A percentile compares a stretch with the other conserved stretches of the same genome.
These are phyloP conservation scores for Tolypocladium album DNA, from an alignment of 2,329 filamentous ascomycete genomes.

Conservation along the genomic window DNA sequence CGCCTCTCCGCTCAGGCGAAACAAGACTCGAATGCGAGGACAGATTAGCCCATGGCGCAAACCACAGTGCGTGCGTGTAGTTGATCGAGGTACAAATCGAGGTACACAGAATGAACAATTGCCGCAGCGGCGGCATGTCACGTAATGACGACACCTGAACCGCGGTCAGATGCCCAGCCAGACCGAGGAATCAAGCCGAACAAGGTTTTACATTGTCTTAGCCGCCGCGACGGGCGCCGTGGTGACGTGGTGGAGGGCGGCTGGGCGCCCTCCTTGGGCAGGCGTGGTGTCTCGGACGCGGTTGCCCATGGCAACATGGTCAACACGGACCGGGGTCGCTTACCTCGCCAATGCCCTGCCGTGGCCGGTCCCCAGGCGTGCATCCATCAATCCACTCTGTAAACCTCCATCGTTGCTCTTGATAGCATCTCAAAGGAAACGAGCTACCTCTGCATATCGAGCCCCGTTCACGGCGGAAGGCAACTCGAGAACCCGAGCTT, in stretches of 20 bases:
- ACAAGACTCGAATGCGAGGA: not conserved
- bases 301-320: constrained; percentile 24
- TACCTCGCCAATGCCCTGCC: constrained; percentile 11
- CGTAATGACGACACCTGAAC: not conserved
- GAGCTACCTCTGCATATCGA: constrained; percentile 2
- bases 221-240: constrained; percentile 4
- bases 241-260: constrained; percentile 8
- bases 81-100: no score
- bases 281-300: not conserved
- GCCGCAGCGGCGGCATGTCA: not conserved
- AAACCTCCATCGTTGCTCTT: constrained; percentile 6
- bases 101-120: not conserved
- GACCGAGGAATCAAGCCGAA: not conserved
- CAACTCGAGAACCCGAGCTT: constrained; percentile 8
- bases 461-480: constrained; percentile 6
- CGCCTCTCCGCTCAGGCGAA: not conserved
- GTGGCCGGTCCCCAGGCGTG: constrained; percentile 11
- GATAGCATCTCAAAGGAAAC: constrained; percentile 1
- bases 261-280: not conserved
- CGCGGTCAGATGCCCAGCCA: not conserved
- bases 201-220: constrained; percentile 4
- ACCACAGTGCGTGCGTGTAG: no score
- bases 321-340: constrained; percentile 16
- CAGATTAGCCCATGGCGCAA: not conserved
- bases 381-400: constrained; percentile 10